These are phyloP conservation scores for Shiraia sp. DNA, from an alignment of 2,329 filamentous ascomycete species.

Conservation along the genomic window DNA sequence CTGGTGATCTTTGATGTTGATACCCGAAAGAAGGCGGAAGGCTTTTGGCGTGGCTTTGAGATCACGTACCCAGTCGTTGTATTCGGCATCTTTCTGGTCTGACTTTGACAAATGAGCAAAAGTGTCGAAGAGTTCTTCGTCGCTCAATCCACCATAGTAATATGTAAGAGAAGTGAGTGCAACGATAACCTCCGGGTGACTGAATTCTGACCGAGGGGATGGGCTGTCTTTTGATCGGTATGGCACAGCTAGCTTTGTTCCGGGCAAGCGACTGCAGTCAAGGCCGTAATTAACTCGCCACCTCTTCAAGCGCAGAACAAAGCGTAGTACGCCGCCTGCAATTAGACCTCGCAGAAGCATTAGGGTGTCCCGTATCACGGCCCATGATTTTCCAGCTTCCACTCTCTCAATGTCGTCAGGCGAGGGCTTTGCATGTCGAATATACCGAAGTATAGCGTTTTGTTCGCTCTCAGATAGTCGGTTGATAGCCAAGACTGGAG, in stretches of 20 bases:
- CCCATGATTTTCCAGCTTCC: constrained; percentile 35
- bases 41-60: constrained; percentile 23
- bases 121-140: constrained; percentile 53
- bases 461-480: constrained; percentile 34
- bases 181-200: constrained; percentile 52
- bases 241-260: constrained; percentile 57
- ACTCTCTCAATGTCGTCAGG: constrained; percentile 25
- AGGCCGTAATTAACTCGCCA: constrained; percentile 68
- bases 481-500: constrained; percentile 50
- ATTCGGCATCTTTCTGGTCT: constrained; percentile 59
- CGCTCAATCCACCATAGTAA: constrained; percentile 62
- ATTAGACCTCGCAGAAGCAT: no score
- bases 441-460: constrained; percentile 46
- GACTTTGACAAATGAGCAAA: constrained; percentile 54
- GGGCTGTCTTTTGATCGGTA: constrained; percentile 68
- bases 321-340: constrained; percentile 56
- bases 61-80: constrained; percentile 50
- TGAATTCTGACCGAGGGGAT: constrained; percentile 64
- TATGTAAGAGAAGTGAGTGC: constrained; percentile 49
- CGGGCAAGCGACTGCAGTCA: constrained; percentile 54
- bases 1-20: constrained; percentile 49
- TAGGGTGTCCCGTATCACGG: constrained; percentile 27
- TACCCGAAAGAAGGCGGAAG: constrained; percentile 44
- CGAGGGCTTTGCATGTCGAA: constrained; percentile 43
- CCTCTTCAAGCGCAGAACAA: constrained; percentile 59